Conservation (phyloP, 225 moss, liverwort and hornwort genomes). For the Antitrichia curtipendula region DNA sequence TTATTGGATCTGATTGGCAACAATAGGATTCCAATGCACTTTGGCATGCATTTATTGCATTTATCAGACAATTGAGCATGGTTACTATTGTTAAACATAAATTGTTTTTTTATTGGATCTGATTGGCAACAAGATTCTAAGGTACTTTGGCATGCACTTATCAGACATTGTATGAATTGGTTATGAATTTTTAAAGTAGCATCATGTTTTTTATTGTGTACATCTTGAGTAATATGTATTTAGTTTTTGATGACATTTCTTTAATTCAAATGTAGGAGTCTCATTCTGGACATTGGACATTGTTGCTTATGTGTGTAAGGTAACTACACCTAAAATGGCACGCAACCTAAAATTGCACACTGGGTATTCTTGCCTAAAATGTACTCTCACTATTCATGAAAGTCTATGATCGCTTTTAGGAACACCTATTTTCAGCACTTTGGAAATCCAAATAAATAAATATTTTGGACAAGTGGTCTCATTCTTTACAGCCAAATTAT, state of each 20-base stretch:
- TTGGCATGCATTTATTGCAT: too few relatives aligned
- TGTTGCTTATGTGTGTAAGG: too few relatives aligned
- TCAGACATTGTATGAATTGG: background rate
- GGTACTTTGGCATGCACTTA: accelerated
- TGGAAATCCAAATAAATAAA: too few relatives aligned
- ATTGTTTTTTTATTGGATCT: background rate
- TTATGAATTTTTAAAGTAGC: accelerated
- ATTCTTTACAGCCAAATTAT: too few relatives aligned
- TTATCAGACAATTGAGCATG: background rate
- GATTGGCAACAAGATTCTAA: background rate
- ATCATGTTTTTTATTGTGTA: background rate
- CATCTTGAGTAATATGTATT: background rate
- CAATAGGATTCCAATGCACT: accelerated
- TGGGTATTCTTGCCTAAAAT: too few relatives aligned
- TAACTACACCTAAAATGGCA: too few relatives aligned
- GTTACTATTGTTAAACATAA: background rate
- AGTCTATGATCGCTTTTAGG: too few relatives aligned
- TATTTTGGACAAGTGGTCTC: too few relatives aligned
- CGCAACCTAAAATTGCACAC: too few relatives aligned
- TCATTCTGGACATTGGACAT: too few relatives aligned
- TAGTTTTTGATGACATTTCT: background rate
- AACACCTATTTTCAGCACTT: too few relatives aligned
- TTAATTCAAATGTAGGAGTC: background rate
- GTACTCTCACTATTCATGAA: too few relatives aligned
- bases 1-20: background rate